Evolutionary conservation across 169 alveolate genomes (phyloP), one percentile per base, ranked within the genome.

Genomic region (Cryptosporidium canis): DNA sequence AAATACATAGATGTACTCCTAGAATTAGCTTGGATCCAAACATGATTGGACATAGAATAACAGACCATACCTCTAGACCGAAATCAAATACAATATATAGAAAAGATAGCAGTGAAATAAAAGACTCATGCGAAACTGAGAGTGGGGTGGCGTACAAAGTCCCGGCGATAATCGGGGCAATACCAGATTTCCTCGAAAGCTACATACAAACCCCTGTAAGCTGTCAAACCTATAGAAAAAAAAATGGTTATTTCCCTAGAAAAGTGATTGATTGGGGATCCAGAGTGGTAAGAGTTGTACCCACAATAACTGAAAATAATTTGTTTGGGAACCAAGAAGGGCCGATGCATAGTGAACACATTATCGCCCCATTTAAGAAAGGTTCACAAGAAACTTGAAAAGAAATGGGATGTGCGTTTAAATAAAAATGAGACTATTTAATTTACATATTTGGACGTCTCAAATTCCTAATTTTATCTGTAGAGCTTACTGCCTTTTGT

Each of bases 111-210:
- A 51, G 18, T 51, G 24, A 21, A 41, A 67, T 44, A 67, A 35
- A 65, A 39, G 18, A 8, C 11, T 33, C 31, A 12, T 27, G 29
- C 2, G 4, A 65, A 5, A 45, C 33, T 35, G 65, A 67, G 41
- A 18, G 18, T 3, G 35, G 35, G 1, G 24, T 21, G 5, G n/a
- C 24, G 8, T 51, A 51, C 45, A 61, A 61, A 33, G 12, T 7
- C 21, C 67, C 87, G 55, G 87, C 87, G 61, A 56, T 37, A 2
- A 61, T 77, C 5, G 31, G 45, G 16, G 29, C 77, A 39, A 27
- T 77, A 14, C 87, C 87, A 33, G 87, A 77, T 18, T 77, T 77
- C 21, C 37, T 77, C 27, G 87, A 77, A 18, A 77, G 64, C 27
- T 39, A 27, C 12, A 44, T 63, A 9, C 27, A 77, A 29, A 21